Base-by-base conservation (phyloP, 768 basidiomycete genomes). In the Boletus eberwhitei region DNA sequence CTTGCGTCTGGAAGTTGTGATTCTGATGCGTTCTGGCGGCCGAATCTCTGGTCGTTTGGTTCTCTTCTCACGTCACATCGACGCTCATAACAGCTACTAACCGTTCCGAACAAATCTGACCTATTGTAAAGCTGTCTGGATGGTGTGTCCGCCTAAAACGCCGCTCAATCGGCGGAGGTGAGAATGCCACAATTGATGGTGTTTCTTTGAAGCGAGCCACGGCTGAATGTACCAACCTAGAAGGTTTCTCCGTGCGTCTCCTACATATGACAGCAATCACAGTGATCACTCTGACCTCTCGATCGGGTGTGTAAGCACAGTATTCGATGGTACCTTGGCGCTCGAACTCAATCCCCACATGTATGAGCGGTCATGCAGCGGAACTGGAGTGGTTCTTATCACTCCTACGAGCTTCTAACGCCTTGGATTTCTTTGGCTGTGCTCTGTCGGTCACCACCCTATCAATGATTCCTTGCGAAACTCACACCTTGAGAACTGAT, bases 151-250 rank as follows among this genome's bases (percentile, higher is more conserved):
- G 14, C 6, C 22, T 5, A 31, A 24, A 47, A 43, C 35, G 9
- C 62, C 63, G 37, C 45, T 53, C 48, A 44, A 42, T 49, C 36
- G 5, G 32, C 52, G 47, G 41, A 26, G 42, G 29, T 40, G 42
- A 49, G 46, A 48, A 24, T 32, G 34, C 29, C 36, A n/a, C 36
- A 24, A 26, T 38, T 29, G 12, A 41, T 43, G 17, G 22, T 37
- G 29, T 29, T 39, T 32, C 19, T 29, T 37, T 36, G 17, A 13
- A 34, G 24, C 21, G 22, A 12, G 19, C 29, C 35, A 29, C 50
- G 31, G 38, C 45, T 34, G 24, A 17, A 11, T 26, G 8, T 29
- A 29, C 29, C 9, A 29, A 8, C 9, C 9, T 29, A 29, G 29
- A 29, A 29, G 29, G 29, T 29, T 29, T 8, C 9, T 4, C 8